These are phyloP conservation scores for Globisporangium mamillatum DNA, from an alignment of 352 stramenopile genomes.

Conservation along the genomic window DNA sequence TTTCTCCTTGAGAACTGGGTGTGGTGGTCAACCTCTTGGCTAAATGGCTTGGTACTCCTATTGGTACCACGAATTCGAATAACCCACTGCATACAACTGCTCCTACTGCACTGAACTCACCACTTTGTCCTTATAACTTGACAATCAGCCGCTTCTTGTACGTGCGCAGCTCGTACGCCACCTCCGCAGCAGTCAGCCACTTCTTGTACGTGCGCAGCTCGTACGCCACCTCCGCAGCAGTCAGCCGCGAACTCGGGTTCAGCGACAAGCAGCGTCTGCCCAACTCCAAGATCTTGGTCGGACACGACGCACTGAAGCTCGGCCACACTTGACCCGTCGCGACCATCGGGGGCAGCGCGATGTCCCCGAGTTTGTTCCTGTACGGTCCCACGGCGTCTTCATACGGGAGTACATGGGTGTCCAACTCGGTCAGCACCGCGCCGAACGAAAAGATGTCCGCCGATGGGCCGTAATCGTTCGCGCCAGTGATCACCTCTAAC, in stretches of 20 bases:
- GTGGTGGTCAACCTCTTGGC: too few species aligned
- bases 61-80: too few species aligned
- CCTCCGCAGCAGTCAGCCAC: not conserved
- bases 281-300: slow-evolving; percentile 8
- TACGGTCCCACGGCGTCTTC: not conserved
- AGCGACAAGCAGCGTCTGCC: not conserved
- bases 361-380: slow-evolving; percentile 1
- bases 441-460: slow-evolving; percentile 12
- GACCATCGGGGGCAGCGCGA: slow-evolving; percentile 3
- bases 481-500: slow-evolving; percentile 1
- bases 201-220: slow-evolving; percentile 8
- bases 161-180: not conserved
- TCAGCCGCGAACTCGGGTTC: not conserved
- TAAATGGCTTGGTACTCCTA: too few species aligned
- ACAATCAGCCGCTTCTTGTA: slow-evolving; percentile 11
- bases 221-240: slow-evolving; percentile 1
- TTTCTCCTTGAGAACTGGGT: not conserved
- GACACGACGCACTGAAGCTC: slow-evolving; percentile 1
- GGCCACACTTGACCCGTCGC: not conserved
- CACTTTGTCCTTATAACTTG: not conserved
- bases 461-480: not conserved
- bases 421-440: not conserved
- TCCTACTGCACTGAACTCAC: too few species aligned
- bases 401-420: slow-evolving; percentile 6
- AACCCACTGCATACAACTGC: too few species aligned